Conservation (phyloP, 2,329 filamentous ascomycete species). For the Ophiocordyceps australis region DNA sequence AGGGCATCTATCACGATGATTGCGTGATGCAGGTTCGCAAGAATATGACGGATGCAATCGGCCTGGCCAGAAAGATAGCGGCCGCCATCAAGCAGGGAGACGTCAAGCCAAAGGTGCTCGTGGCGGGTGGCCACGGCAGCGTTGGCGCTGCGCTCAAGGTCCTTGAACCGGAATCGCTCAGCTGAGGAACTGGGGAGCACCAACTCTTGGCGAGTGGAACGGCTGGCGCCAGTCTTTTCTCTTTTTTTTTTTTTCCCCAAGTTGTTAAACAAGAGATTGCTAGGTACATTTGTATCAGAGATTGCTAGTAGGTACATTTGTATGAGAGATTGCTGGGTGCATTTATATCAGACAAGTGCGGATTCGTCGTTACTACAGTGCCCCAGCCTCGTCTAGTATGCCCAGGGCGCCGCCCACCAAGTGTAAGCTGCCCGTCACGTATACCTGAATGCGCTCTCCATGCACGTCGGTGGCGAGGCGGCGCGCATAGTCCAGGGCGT, state of each 20-base stretch:
- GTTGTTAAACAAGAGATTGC: too few relatives aligned
- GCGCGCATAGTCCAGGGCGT: constrained; percentile 30
- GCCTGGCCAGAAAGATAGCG: constrained; percentile 26
- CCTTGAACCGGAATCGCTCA: constrained; percentile 39
- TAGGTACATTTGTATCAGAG: too few relatives aligned
- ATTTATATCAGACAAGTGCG: too few relatives aligned
- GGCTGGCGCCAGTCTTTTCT: too few relatives aligned
- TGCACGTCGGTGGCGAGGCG: constrained; percentile 12
- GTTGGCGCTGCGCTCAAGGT: constrained; percentile 64
- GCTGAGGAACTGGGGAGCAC: too few relatives aligned
- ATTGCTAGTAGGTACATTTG: too few relatives aligned
- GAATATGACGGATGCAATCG: constrained; percentile 55
- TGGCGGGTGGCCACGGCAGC: constrained; percentile 72
- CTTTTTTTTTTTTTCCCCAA: too few relatives aligned
- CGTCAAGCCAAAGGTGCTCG: constrained; percentile 32
- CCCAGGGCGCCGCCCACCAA: constrained; percentile 37
- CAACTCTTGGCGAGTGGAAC: too few relatives aligned
- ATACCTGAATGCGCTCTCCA: constrained; percentile 21
- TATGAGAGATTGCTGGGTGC: too few relatives aligned
- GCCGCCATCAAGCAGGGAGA: constrained; percentile 5
- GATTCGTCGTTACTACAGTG: too few relatives aligned
- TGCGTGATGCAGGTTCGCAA: constrained; percentile 32
- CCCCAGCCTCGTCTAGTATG: constrained; percentile 27
- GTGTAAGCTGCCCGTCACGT: constrained; percentile 46
- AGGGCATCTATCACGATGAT: too few relatives aligned